Evolutionary conservation across 805 yeast genomes (phyloP).

Genomic region (Ogataea polymorpha): DNA sequence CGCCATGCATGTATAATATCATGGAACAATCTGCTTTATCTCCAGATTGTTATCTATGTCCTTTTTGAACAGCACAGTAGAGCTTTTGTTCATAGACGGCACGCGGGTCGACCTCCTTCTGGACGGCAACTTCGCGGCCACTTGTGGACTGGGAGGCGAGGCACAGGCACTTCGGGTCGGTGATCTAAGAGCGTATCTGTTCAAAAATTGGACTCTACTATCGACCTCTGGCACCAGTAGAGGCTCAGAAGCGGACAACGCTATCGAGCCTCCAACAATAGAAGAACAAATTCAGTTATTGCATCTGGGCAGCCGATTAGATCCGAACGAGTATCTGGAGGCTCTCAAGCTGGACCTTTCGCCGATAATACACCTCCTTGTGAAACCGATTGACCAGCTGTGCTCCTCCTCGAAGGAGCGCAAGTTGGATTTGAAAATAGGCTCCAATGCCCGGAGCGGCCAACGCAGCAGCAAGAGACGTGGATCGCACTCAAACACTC

Average conservation of each 20-base stretch:
- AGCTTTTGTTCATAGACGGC: slow-evolving; percentile 25
- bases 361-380: slow-evolving; percentile 28
- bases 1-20: neutral
- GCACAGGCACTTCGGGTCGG: slow-evolving; percentile 23
- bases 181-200: slow-evolving; percentile 28
- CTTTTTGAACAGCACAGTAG: slow-evolving; percentile 11
- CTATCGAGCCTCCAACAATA: slow-evolving; percentile 12
- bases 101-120: slow-evolving; percentile 19
- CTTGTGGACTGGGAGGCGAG: slow-evolving; percentile 10
- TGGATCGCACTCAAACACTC: slow-evolving; percentile 25
- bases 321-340: slow-evolving; percentile 24
- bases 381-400: slow-evolving; percentile 28
- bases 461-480: slow-evolving; percentile 17
- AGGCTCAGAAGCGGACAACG: slow-evolving; percentile 12
- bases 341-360: slow-evolving; percentile 25
- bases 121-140: slow-evolving; percentile 11
- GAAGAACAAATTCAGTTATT: slow-evolving; percentile 32
- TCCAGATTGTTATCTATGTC: slow-evolving; percentile 6
- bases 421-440: slow-evolving; percentile 20
- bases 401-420: slow-evolving; percentile 14
- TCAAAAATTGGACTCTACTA: slow-evolving; percentile 25
- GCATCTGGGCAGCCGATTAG: slow-evolving; percentile 30
- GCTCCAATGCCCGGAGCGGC: slow-evolving; percentile 11
- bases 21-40: neutral
- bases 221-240: slow-evolving; percentile 1